Percentiles rank a stretch among this genome's conserved stretches.
Evolutionary conservation across 768 basidiomycete genomes (phyloP).

Genomic region (Russula abietina): DNA sequence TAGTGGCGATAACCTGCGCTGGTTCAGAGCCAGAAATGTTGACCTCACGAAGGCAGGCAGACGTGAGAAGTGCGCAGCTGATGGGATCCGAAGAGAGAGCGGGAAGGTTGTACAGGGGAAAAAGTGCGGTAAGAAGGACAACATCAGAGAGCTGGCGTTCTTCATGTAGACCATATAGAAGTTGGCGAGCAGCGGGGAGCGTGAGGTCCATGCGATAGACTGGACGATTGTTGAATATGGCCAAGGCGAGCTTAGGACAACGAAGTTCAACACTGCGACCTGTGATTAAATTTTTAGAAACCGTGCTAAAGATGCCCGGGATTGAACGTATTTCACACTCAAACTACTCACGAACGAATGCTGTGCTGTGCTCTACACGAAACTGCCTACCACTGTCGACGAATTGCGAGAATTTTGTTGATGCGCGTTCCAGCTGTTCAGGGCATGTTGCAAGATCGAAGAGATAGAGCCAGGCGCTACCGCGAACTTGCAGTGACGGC

Average conservation of each 20-base stretch:
- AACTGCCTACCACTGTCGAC: slow-evolving; percentile 16
- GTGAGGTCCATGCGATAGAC: slow-evolving; percentile 53
- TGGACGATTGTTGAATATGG: slow-evolving; percentile 55
- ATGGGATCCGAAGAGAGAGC: slow-evolving; percentile 50
- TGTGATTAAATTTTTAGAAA: slow-evolving; percentile 27
- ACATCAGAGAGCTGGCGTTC: slow-evolving; percentile 43
- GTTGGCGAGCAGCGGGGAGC: slow-evolving; percentile 45
- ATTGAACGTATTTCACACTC: not conserved
- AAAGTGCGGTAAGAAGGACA: slow-evolving; percentile 49
- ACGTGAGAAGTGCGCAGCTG: slow-evolving; percentile 50
- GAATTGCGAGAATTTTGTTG: slow-evolving; percentile 18
- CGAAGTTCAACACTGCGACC: slow-evolving; percentile 57
- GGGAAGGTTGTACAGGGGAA: slow-evolving; percentile 48
- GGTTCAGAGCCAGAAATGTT: slow-evolving; percentile 27
- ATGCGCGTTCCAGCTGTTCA: slow-evolving; percentile 15
- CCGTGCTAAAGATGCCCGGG: not conserved
- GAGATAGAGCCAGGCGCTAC: slow-evolving; percentile 21
- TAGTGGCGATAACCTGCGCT: slow-evolving; percentile 37
- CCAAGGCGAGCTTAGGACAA: slow-evolving; percentile 50
- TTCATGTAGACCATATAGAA: slow-evolving; percentile 51
- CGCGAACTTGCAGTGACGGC: slow-evolving; percentile 14
- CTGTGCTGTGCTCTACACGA: slow-evolving; percentile 8
- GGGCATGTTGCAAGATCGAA: slow-evolving; percentile 21
- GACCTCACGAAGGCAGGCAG: slow-evolving; percentile 47
- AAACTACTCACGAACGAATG: slow-evolving; percentile 21